Base-by-base conservation (phyloP, 768 basidiomycete genomes). In the Tubosaeta sp. region DNA sequence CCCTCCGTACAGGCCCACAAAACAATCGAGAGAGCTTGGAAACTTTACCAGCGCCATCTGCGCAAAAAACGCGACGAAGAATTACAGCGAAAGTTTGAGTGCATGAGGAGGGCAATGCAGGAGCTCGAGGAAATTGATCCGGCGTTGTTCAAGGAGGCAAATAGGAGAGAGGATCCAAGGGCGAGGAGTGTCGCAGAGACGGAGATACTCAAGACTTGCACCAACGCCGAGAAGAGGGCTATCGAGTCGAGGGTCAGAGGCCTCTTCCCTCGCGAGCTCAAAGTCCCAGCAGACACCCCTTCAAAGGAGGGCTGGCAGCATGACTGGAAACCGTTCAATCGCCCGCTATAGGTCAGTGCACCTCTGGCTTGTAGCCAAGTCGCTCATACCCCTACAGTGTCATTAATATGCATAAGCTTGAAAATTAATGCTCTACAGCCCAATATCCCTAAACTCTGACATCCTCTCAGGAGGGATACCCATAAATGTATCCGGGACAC, bases 21-120 rank as follows among this genome's bases (percentile, higher is more conserved):
- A 55, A 96, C 92, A 2, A 93, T 96, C 47, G 86, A 91, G 57
- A 82, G 94, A 29, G 94, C 94, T 4, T 97, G 89, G 88, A 73
- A 84, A 46, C 77, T 97, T 11, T 83, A 91, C 70, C 77, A 81
- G 57, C 80, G 94, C 27, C 84, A 89, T 61, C 53, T 84, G 34
- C 81, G 94, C 36, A 81, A 86, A 62, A 73, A 76, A 54, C 77
- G 87, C 40, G 79, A 84, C 25, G 81, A 75, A 31, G 87, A 91
- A 62, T 65, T 90, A 54, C 72, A 74, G 51, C 78, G 84, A 69
- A 94, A 94, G 69, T 93, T 85, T 61, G 77, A 82, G 49, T 79
- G 81, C 60, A 94, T 96, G 93, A 73, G 74, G 65, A 71, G 71
- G 58, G 94, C 94, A 14, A 93, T 96, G 87, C 84, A 89, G 53